Conservation (phyloP, 306 rosid genomes). For the Medicago arabica region DNA sequence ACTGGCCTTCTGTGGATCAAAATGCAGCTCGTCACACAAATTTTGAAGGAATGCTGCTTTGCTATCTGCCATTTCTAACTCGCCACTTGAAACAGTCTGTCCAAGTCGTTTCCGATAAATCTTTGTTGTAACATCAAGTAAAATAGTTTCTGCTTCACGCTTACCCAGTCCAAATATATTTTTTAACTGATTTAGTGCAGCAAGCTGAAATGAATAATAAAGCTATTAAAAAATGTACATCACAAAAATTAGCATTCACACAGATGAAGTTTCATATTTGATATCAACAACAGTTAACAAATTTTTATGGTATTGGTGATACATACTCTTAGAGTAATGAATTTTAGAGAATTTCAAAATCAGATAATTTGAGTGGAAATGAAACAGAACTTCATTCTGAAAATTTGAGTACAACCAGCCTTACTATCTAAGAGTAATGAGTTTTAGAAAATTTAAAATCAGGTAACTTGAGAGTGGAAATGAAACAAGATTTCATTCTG, state of each 20-base stretch:
- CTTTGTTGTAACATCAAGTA: conserved; percentile 77
- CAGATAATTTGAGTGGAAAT: conserved; percentile 1
- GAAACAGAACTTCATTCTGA: not conserved
- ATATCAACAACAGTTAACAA: conserved; percentile 30
- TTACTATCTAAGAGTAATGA: not conserved
- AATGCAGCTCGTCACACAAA: conserved; percentile 81
- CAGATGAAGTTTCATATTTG: conserved; percentile 9
- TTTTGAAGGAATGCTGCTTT: conserved; percentile 96
- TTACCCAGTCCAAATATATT: conserved; percentile 95
- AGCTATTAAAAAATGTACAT: conserved; percentile 20
- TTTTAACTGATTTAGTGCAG: conserved; percentile 76
- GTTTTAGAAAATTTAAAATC: not conserved
- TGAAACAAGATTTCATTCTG: not conserved
- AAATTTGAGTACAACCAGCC: not conserved
- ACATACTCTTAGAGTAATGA: conserved; percentile 4
- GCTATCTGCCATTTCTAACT: conserved; percentile 88
- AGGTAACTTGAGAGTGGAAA: not conserved
- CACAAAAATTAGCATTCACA: not conserved
- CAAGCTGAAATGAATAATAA: conserved; percentile 56
- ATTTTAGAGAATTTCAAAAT: not conserved
- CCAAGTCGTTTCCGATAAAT: conserved; percentile 82
- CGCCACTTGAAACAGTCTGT: conserved; percentile 71
- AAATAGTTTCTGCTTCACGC: conserved; percentile 85
- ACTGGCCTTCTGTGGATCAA: conserved; percentile 90
- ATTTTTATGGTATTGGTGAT: not conserved